These are phyloP conservation scores for Angomonas deanei DNA, from an alignment of 208 protist genomes.

Conservation along the genomic window DNA sequence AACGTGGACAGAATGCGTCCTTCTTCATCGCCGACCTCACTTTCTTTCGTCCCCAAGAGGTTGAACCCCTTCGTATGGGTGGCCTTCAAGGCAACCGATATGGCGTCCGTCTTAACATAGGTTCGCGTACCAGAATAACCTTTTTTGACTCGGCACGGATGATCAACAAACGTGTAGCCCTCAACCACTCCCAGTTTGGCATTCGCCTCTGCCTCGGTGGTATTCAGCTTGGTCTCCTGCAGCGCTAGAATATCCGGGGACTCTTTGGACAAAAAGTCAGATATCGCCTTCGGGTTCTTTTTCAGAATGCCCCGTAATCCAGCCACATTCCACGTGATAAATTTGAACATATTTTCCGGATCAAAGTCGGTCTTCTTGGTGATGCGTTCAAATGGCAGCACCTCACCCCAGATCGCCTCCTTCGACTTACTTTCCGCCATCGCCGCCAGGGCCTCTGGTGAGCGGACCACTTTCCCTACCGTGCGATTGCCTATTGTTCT, in stretches of 20 bases:
- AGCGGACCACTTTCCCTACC: conserved; percentile 20
- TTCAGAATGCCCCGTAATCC: conserved; percentile 80
- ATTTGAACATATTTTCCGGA: conserved; percentile 58
- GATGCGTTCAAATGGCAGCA: conserved; percentile 53
- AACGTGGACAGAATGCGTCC: conserved; percentile 87
- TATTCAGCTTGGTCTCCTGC: conserved; percentile 92
- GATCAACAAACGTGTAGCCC: conserved; percentile 76
- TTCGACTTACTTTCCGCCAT: conserved; percentile 48
- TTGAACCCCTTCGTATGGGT: conserved; percentile 27
- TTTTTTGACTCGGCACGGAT: conserved; percentile 66
- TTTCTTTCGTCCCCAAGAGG: conserved; percentile 6
- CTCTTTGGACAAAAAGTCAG: conserved; percentile 49
- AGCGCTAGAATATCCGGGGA: conserved; percentile 82
- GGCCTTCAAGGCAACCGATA: conserved; percentile 15
- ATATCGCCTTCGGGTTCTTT: conserved; percentile 54
- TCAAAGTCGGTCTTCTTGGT: conserved; percentile 57
- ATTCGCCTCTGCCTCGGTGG: conserved; percentile 42
- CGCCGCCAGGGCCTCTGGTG: conserved; percentile 19
- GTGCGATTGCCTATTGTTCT: conserved; percentile 23
- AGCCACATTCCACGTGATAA: conserved; percentile 93
- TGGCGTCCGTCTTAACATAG: conserved; percentile 40
- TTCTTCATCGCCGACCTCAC: conserved; percentile 58
- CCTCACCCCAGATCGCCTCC: conserved; percentile 47
- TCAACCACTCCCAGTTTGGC: conserved; percentile 45
- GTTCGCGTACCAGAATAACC: conserved; percentile 88